Conservation (phyloP, 495 filamentous ascomycete genomes). For the Penicillium simplicissimum region DNA sequence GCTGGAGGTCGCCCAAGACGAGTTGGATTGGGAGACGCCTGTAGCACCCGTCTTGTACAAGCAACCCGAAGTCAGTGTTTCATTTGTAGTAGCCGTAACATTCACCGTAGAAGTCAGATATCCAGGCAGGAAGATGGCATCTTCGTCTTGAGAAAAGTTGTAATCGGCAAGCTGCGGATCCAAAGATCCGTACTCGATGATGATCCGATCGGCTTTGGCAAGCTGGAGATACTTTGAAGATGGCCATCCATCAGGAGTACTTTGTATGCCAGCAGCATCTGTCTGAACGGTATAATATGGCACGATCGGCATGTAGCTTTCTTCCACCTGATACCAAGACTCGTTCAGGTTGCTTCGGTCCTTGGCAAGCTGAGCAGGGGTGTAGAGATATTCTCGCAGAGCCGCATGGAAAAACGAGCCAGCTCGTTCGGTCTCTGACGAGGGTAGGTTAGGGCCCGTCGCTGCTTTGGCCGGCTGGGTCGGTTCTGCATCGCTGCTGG, state of each 20-base stretch:
- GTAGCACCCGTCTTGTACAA: conserved; percentile 45
- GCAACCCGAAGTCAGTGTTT: conserved; percentile 51
- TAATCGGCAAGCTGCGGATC: conserved; percentile 59
- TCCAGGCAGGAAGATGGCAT: conserved; percentile 45
- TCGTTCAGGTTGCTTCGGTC: conserved; percentile 58
- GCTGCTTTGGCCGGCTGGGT: conserved; percentile 40
- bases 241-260: conserved; percentile 65
- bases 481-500: conserved; percentile 41
- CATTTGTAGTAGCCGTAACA: conserved; percentile 30
- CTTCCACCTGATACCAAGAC: conserved; percentile 55
- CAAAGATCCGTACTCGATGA: conserved; percentile 55
- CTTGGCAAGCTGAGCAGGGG: conserved; percentile 42
- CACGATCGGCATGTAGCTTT: conserved; percentile 46
- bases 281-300: conserved; percentile 53
- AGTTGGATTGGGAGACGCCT: conserved; percentile 47
- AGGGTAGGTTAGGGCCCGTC: conserved; percentile 38
- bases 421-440: conserved; percentile 26
- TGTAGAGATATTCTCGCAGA: conserved; percentile 55
- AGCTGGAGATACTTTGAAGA: conserved; percentile 57
- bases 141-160: conserved; percentile 43
- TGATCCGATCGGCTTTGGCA: conserved; percentile 46
- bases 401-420: conserved; percentile 39
- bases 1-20: conserved; percentile 56
- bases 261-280: conserved; percentile 37
- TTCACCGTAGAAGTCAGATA: conserved; percentile 36